These are phyloP conservation scores for Saussurea involucrata DNA, from an alignment of 129 eudicot species.

Conservation along the genomic window DNA sequence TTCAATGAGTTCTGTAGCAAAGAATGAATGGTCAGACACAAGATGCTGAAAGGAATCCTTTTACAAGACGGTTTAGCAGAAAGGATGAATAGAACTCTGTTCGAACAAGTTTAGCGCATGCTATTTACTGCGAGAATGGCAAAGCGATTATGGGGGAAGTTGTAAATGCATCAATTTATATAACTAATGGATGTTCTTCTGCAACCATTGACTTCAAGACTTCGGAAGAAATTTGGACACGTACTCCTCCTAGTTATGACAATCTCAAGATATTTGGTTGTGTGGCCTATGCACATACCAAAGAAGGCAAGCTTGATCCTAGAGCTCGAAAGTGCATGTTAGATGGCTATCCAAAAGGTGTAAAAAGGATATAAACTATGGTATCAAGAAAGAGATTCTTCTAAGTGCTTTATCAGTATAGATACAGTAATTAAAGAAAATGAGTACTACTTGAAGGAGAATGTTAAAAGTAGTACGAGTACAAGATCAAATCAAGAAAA, in stretches of 20 bases:
- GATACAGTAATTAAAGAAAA: not conserved
- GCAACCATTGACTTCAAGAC: not conserved
- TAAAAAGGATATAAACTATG: not conserved
- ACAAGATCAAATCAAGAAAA: not conserved
- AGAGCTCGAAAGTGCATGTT: not conserved
- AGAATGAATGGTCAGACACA: not conserved
- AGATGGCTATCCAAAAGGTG: not conserved
- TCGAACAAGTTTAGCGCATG: not conserved
- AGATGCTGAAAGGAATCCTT: not conserved
- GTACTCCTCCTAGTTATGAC: not conserved
- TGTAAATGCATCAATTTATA: not conserved
- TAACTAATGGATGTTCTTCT: too few relatives aligned
- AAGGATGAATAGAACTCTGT: not conserved
- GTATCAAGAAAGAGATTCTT: not conserved
- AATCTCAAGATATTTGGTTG: not conserved
- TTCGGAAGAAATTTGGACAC: not conserved
- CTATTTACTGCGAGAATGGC: not conserved
- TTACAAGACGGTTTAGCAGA: not conserved
- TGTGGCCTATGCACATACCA: not conserved
- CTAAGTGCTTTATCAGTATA: not conserved
- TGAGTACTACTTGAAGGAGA: too few relatives aligned
- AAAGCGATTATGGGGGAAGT: not conserved
- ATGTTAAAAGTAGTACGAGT: not conserved
- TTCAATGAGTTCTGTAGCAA: not conserved
- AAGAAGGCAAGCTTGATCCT: not conserved